Conservation (phyloP, 306 rosid species). For the Trifolium fragiferum region DNA sequence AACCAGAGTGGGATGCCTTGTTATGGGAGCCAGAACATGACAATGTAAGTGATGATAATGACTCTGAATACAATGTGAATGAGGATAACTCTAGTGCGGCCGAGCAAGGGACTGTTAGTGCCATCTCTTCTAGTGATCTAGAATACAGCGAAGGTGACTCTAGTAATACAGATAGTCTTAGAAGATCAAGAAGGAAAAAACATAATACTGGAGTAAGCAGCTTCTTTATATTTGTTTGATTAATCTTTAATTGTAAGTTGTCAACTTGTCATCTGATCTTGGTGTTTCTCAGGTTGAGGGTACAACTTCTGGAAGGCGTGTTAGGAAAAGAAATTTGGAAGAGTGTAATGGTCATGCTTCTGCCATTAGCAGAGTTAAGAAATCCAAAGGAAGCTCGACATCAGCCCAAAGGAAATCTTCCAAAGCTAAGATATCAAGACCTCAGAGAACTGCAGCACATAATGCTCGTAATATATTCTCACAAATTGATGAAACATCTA, state of each 20-base stretch:
- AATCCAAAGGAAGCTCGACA: constrained; percentile 53
- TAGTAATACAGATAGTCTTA: constrained; percentile 60
- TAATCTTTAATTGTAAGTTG: constrained; percentile 39
- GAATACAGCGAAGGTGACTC: constrained; percentile 67
- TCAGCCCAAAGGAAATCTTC: constrained; percentile 61
- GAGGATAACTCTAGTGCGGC: constrained; percentile 77
- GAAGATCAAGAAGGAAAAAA: constrained; percentile 80
- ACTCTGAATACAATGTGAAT: constrained; percentile 78
- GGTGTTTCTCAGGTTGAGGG: constrained; percentile 56
- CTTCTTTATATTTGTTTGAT: constrained; percentile 30
- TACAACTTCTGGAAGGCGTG: constrained; percentile 68
- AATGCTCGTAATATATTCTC: constrained; percentile 76
- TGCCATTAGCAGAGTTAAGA: constrained; percentile 59
- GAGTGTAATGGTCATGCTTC: constrained; percentile 58
- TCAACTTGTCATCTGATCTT: constrained; percentile 39
- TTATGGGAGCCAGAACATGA: constrained; percentile 87
- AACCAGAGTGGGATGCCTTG: constrained; percentile 78
- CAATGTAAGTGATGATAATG: constrained; percentile 68
- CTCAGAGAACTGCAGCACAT: constrained; percentile 77
- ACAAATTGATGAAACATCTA: constrained; percentile 63
- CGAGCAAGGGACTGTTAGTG: constrained; percentile 59
- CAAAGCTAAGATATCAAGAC: constrained; percentile 60
- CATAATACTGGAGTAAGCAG: constrained; percentile 56
- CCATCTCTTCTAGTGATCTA: constrained; percentile 63
- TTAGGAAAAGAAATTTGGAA: constrained; percentile 73